These are phyloP conservation scores for Passiflora organensis DNA, from an alignment of 345 rosid genomes.

Conservation along the genomic window DNA sequence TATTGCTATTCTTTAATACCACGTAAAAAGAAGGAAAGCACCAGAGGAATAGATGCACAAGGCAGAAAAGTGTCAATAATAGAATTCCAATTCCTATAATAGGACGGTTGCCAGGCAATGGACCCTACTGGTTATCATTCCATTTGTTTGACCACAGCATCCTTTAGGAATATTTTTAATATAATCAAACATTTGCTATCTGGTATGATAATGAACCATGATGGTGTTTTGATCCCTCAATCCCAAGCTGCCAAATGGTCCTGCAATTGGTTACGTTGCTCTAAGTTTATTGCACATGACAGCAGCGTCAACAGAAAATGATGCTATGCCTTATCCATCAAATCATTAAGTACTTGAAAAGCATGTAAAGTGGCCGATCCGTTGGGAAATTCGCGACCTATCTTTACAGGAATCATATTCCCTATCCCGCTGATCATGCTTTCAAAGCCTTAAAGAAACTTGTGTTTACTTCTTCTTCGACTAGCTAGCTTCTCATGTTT, in stretches of 20 bases:
- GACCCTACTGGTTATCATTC: background rate
- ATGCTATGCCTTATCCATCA: conserved; percentile 27
- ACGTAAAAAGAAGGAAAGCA: too few relatives aligned
- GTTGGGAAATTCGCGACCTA: background rate
- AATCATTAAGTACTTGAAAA: background rate
- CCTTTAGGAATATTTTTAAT: background rate
- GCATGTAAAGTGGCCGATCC: background rate
- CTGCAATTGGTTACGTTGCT: background rate
- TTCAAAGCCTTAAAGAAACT: background rate
- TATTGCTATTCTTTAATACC: too few relatives aligned
- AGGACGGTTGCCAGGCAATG: too few relatives aligned
- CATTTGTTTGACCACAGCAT: background rate
- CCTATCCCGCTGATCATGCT: background rate
- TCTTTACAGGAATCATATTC: conserved; percentile 28
- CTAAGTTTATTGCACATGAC: background rate
- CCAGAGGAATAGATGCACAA: too few relatives aligned
- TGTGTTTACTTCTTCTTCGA: conserved; percentile 4
- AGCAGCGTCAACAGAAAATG: background rate
- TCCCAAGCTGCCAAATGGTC: background rate
- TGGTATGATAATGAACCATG: conserved; percentile 8
- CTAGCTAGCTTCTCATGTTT: background rate
- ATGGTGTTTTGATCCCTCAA: conserved; percentile 10
- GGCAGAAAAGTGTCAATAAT: too few relatives aligned
- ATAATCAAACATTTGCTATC: background rate
- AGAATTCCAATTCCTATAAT: too few relatives aligned